Evolutionary conservation across 768 basidiomycete genomes (phyloP), one percentile per base, ranked within the genome.

Genomic region (Calocera viscosa): DNA sequence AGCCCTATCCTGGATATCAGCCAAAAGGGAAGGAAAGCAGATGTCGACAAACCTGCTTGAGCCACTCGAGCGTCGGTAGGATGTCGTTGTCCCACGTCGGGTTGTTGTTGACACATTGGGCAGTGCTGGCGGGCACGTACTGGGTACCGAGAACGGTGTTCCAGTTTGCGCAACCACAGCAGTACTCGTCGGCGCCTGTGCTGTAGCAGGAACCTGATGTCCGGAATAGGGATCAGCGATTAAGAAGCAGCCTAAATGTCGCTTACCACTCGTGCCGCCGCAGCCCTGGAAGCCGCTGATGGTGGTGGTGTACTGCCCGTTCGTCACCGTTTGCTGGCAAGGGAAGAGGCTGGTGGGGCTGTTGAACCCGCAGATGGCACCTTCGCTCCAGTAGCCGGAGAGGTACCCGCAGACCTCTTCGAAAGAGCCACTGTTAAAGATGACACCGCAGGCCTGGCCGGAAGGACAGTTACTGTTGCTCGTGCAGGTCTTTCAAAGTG

Each of bases 191-290:
- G 41, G 67, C 67, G 12, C 63, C 63, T 32, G 30, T 34, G 41
- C 49, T 63, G 49, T 67, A 67, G 67, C 67, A 67, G 2, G 67
- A 67, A 24, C 67, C 66, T 67, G n/a, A n/a, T n/a, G n/a, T n/a
- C n/a, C n/a, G n/a, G n/a, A n/a, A n/a, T n/a, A n/a, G n/a, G n/a
- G n/a, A n/a, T n/a, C n/a, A n/a, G n/a, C n/a, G n/a, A n/a, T n/a
- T n/a, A n/a, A n/a, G 53, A 24, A n/a, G 24, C 22, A n/a, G 41
- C 2, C 12, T n/a, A 49, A 19, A 47, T 22, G 43, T 14, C n/a
- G 30, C 60, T 8, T 49, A 49, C 49, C 49, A 17, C 26, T 63
- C 24, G 41, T 63, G 39, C 67, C 64, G 19, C 47, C 64, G 39
- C 67, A 67, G 26, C 67, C 67, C 47, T 67, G 67, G 63, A 67